Evolutionary conservation across 2,329 filamentous ascomycete species (phyloP).

Genomic region (Lachnellula cervina): DNA sequence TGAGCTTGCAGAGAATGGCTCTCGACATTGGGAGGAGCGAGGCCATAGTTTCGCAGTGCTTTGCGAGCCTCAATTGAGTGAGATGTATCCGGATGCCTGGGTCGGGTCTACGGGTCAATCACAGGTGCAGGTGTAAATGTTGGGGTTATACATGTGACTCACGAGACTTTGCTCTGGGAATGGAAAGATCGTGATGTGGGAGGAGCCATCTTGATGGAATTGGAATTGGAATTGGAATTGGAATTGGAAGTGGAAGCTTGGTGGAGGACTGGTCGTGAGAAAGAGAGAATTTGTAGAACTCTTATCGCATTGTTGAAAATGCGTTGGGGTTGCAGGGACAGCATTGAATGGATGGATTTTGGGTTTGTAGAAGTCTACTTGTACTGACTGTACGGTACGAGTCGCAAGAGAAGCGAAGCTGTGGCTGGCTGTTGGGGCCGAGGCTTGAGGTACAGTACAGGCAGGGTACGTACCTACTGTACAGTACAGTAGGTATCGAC

Average conservation of each 20-base stretch:
- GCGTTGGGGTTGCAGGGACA: neutral
- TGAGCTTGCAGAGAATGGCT: slow-evolving; percentile 24
- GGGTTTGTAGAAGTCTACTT: neutral
- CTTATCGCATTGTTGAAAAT: slow-evolving; percentile 1
- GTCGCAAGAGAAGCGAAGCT: no score
- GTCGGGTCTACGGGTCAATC: neutral
- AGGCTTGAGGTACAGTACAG: no score
- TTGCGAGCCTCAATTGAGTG: slow-evolving; percentile 23
- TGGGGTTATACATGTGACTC: slow-evolving; percentile 4
- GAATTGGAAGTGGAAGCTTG: no score
- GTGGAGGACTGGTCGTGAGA: neutral
- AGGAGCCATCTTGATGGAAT: slow-evolving; percentile 15
- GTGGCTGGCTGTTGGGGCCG: neutral
- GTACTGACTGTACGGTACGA: no score
- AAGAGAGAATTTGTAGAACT: neutral
- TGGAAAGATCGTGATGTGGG: neutral
- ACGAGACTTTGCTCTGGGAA: slow-evolving; percentile 6
- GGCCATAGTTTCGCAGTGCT: slow-evolving; percentile 23
- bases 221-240: no score
- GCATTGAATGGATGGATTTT: neutral
- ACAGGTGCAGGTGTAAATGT: no score
- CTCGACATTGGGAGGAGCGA: slow-evolving; percentile 28
- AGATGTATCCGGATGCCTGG: slow-evolving; percentile 25
- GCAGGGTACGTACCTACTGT: no score
- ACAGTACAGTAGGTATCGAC: no score